Base-by-base conservation (phyloP, 2,329 filamentous ascomycete genomes). In the Chaetothyriales sp. region DNA sequence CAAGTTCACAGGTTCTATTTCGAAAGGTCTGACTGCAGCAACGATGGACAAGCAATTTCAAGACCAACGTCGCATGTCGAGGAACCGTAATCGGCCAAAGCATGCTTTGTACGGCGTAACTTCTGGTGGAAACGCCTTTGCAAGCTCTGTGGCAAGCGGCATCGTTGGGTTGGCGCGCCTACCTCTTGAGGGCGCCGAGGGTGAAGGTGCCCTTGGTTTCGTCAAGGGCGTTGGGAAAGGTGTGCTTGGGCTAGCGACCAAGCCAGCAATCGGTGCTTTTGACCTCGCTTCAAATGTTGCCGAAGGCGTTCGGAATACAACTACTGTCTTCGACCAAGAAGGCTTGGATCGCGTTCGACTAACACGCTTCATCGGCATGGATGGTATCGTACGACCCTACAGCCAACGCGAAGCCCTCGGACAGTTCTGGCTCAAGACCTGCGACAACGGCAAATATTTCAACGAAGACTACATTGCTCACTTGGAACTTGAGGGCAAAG, bases 21-120 rank as follows among this genome's bases (percentile, higher is more conserved):
- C 89, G 60, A 98, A 98, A 71, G 92, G 92, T 54, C 80, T 98
- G 47, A 89, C 92, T 2, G 92, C 89, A 33, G 92, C 92, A 18
- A 95, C 90, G 4, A 78, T 98, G 58, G 92, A 98, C 73, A 97
- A 98, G 69, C 90, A 98, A 65, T 98, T 97, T 72, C 94, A 98
- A 67, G 89, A 97, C 67, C 83, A 90, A 54, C 83, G 92, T 50
- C 86, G 94, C 53, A 98, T 97, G 76, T 89, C 89, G 2, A 82
- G 88, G 54, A 86, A 89, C 25, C 81, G 94, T 46, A 98, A 98
- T 68, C 77, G 90, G 55, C 94, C 92, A 2, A 98, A 98, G 73
- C 92, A 98, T 66, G 94, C 92, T 4, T 76, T 98, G 1, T 98
- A 95, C 63, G 92, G 94, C 49, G 90, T 98, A 48, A 94, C 90